phyloP scores from a whole-genome alignment of 2,329 filamentous ascomycete genomes.

The Fusarium pilosicola region DNA sequence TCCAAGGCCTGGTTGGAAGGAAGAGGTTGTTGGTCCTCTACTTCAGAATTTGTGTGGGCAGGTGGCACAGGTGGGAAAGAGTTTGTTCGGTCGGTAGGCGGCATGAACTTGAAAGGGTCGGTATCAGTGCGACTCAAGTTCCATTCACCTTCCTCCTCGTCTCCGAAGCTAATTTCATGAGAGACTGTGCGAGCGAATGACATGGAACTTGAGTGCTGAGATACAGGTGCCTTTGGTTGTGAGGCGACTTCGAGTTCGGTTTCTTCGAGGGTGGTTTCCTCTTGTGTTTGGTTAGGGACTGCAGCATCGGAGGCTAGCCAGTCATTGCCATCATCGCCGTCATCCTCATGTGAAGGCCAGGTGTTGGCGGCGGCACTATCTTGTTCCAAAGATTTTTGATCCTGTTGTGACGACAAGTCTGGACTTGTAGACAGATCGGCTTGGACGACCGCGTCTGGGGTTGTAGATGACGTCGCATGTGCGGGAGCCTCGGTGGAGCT shows the following conservation, averaged over 20 bases:
- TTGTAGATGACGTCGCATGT: constrained; percentile 38
- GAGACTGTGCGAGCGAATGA: constrained; percentile 73
- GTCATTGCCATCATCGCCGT: constrained; percentile 38
- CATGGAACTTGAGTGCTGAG: constrained; percentile 68
- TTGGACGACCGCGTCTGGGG: constrained; percentile 17
- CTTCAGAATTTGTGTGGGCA: constrained; percentile 42
- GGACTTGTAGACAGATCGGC: constrained; percentile 9
- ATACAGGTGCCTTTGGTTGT: constrained; percentile 45
- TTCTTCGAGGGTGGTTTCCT: constrained; percentile 22
- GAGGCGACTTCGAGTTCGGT: constrained; percentile 23
- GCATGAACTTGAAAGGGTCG: constrained; percentile 70
- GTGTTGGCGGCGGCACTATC: constrained; percentile 20
- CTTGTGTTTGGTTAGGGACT: constrained; percentile 10
- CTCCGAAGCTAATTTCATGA: constrained; percentile 68
- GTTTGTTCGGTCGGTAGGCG: constrained; percentile 66
- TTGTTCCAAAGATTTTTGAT: constrained; percentile 2
- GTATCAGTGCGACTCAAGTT: constrained; percentile 61
- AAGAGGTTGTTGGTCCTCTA: constrained; percentile 52
- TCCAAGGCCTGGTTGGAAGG: constrained; percentile 63
- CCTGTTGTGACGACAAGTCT: constrained; percentile 24
- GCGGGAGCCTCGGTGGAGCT: constrained; percentile 29
- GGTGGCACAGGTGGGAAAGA: constrained; percentile 70
- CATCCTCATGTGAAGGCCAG: constrained; percentile 40
- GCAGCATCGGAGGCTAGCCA: constrained; percentile 41
- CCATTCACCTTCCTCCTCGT: constrained; percentile 71